phyloP scores from a whole-genome alignment of 805 yeast species.

The Wickerhamomyces mucosus region DNA sequence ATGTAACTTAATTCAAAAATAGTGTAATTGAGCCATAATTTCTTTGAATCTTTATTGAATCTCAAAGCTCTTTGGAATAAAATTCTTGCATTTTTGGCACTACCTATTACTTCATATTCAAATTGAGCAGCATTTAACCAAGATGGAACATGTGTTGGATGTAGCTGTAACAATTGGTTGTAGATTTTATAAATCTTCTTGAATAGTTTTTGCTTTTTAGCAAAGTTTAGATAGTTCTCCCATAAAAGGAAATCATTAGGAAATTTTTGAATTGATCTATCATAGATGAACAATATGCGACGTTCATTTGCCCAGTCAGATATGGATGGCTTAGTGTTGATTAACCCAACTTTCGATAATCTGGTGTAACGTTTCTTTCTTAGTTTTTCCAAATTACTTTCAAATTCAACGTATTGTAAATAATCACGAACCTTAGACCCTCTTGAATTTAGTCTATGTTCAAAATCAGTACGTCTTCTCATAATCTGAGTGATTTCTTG shows the following conservation, averaged over 20 bases:
- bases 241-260: slow-evolving; percentile 74
- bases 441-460: slow-evolving; percentile 78
- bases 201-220: slow-evolving; percentile 57
- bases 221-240: slow-evolving; percentile 64
- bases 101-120: slow-evolving; percentile 82
- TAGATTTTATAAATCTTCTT: slow-evolving; percentile 69
- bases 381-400: slow-evolving; percentile 65
- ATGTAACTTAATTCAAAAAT: slow-evolving; percentile 83
- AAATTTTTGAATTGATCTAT: slow-evolving; percentile 71
- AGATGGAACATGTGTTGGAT: slow-evolving; percentile 82
- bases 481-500: slow-evolving; percentile 76
- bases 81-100: slow-evolving; percentile 81
- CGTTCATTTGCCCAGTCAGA: slow-evolving; percentile 85
- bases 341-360: slow-evolving; percentile 41
- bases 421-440: slow-evolving; percentile 75
- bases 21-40: slow-evolving; percentile 78
- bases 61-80: slow-evolving; percentile 78
- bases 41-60: slow-evolving; percentile 64
- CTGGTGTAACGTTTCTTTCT: slow-evolving; percentile 64
- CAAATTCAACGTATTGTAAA: slow-evolving; percentile 71
- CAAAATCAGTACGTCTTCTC: slow-evolving; percentile 93
- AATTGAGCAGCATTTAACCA: slow-evolving; percentile 95
- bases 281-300: slow-evolving; percentile 72
- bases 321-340: slow-evolving; percentile 52
- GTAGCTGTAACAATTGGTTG: slow-evolving; percentile 69